Conservation (phyloP, 192 early-diverging fungal genomes). For the Anaeromyces robustus region DNA sequence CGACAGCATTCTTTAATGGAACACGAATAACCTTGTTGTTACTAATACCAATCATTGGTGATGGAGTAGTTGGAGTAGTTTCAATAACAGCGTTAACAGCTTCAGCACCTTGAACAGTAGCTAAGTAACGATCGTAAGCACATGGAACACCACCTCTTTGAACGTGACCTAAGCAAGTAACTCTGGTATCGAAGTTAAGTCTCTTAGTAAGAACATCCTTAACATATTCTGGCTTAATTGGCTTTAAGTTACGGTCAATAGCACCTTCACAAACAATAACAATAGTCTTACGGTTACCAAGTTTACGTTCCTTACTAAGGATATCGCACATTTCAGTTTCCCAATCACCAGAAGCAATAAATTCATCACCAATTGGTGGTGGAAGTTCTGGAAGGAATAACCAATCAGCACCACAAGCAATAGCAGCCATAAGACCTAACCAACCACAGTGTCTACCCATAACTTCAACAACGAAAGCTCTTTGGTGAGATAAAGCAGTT, state of each 20-base stretch:
- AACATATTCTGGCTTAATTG: slow-evolving; percentile 75
- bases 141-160: slow-evolving; percentile 86
- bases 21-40: slow-evolving; percentile 72
- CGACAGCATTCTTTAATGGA: slow-evolving; percentile 84
- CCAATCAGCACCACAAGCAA: slow-evolving; percentile 70
- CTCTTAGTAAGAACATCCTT: slow-evolving; percentile 63
- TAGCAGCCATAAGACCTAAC: slow-evolving; percentile 74
- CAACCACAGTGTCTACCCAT: slow-evolving; percentile 98
- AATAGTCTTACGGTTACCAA: slow-evolving; percentile 83
- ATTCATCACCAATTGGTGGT: slow-evolving; percentile 41
- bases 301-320: slow-evolving; percentile 48
- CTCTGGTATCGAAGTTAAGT: slow-evolving; percentile 77
- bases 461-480: slow-evolving; percentile 95
- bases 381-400: slow-evolving; percentile 92
- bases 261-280: slow-evolving; percentile 94
- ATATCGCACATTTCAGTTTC: slow-evolving; percentile 72
- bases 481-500: slow-evolving; percentile 84
- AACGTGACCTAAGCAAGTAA: slow-evolving; percentile 86
- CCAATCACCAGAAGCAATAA: slow-evolving; percentile 46
- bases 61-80: slow-evolving; percentile 66
- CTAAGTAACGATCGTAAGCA: slow-evolving; percentile 81
- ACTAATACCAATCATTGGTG: slow-evolving; percentile 83
- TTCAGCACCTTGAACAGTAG: slow-evolving; percentile 84
- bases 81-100: slow-evolving; percentile 84
- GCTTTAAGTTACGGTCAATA: slow-evolving; percentile 69